Evolutionary conservation across 2,329 filamentous ascomycete genomes (phyloP), one percentile per base, ranked within the genome.

Genomic region (Colletotrichum sublineola): DNA sequence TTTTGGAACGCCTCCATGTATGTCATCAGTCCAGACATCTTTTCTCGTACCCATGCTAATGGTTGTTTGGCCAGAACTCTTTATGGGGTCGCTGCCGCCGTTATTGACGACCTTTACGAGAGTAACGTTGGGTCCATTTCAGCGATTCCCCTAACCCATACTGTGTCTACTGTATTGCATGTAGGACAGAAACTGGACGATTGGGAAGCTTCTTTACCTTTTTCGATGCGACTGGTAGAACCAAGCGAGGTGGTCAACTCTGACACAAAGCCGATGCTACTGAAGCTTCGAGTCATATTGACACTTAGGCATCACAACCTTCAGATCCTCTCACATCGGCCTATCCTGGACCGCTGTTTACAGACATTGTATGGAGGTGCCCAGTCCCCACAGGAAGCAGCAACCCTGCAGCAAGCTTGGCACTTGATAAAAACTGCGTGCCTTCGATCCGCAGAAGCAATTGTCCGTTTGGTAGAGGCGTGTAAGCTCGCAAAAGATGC

Each of bases 41-140:
- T 31, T 6, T 46, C 38, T 36, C 31, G 69, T 36, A 74, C 6
- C 24, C 60, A 42, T 29, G 40, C 36, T 48, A 9, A 48, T 20
- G 18, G 63, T 5, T 6, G 5, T 11, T 9, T 24, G 24, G 2
- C 15, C 15, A 82, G 78, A 71, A 79, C 76, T 3, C 76, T 83
- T 0, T 82, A 83, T 60, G 76, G 74, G 38, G 78, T 81, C 11
- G 76, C 78, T 65, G 79, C 82, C 63, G 77, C 77, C 53, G 77
- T 84, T 11, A 78, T 87, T 12, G 82, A 86, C 36, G 75, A 75
- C 0, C 77, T 83, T 12, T 86, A 86, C 66, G 84, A 81, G 11
- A 80, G 81, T 63, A 87, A 87, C 58, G 77, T 87, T 2, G 84
- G 81, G 7, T 80, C 78, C 38, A 80, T 78, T 11, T 55, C 69